Evolutionary conservation across 208 protist species (phyloP).

Genomic region (Wallacemonas sp.): DNA sequence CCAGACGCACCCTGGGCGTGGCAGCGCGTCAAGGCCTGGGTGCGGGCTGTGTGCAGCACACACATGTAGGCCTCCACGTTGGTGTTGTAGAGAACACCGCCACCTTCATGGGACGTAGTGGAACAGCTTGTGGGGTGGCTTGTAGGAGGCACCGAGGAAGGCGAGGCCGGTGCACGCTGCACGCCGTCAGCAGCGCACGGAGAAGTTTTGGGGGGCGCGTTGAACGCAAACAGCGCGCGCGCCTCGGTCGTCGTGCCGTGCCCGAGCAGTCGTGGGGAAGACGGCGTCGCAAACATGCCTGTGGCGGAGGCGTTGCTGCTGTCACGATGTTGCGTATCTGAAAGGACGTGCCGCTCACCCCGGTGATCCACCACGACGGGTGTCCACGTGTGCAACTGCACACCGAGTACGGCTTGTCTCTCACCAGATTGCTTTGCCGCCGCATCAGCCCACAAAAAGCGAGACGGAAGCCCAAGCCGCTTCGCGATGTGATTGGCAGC

Average conservation of each 20-base stretch:
- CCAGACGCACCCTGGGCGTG: neutral
- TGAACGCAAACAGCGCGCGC: slow-evolving; percentile 5
- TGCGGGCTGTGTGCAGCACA: slow-evolving; percentile 47
- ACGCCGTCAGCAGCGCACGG: no score
- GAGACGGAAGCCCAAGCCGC: slow-evolving; percentile 32
- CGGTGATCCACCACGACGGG: neutral
- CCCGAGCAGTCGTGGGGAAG: neutral
- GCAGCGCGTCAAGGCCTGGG: slow-evolving; percentile 50
- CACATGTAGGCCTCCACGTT: slow-evolving; percentile 55
- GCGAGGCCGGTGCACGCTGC: neutral
- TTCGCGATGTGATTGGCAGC: slow-evolving; percentile 30
- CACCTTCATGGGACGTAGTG: slow-evolving; percentile 19
- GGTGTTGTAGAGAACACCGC: slow-evolving; percentile 46
- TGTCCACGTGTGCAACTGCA: slow-evolving; percentile 7
- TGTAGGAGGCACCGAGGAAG: no score
- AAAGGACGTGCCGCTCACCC: neutral
- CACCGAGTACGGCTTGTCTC: neutral
- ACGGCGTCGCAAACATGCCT: neutral
- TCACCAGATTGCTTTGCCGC: neutral
- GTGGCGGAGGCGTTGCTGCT: neutral
- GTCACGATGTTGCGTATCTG: neutral
- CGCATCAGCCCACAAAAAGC: slow-evolving; percentile 38
- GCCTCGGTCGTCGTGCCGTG: slow-evolving; percentile 1
- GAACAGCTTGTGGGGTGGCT: no score
- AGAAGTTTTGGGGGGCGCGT: neutral